Evolutionary conservation across 2,329 filamentous ascomycete genomes (phyloP), one percentile per base, ranked within the genome.

Genomic region (Penicillium glabrum): DNA sequence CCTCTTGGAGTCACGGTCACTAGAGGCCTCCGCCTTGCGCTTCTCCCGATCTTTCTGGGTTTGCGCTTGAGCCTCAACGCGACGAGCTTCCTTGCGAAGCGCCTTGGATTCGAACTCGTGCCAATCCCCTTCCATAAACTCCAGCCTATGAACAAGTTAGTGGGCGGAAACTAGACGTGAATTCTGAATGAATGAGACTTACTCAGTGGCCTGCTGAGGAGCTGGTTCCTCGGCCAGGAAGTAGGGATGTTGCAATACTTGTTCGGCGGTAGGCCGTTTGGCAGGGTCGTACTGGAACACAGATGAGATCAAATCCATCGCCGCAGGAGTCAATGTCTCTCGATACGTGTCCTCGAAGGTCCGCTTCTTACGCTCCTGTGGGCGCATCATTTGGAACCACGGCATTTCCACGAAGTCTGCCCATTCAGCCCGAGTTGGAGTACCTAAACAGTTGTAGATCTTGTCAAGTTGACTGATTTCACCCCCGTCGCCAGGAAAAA

Each of bases 41-140:
- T 81, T 82, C 62, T 82, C 63, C 5, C 63, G 61, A 21, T 67
- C 81, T 61, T 77, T 77, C 56, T 80, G 77, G 61, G 77, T 77
- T 59, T 76, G 73, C 29, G 76, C 70, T 59, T 76, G 73, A 31
- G 76, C 70, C 57, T 79, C 77, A 54, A 69, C 76, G 46, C 77
- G 75, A 52, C 82, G 74, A 19, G 79, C 80, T 73, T 97, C 93
- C 65, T 95, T 95, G 31, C 95, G 84, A 26, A 96, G 81, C 16
- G 92, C 93, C 77, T 99, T 99, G 54, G 91, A 96, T 77, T 99
- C 95, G 68, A 98, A 96, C 72, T 99, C 95, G 71, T 99, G 95
- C 95, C 95, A 99, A 67, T 99, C 95, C 23, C 95, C 95, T 66
- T 95, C 86, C 29, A 99, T 83, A 48, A 87, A 80, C 58, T 88